Evolutionary conservation across 495 filamentous ascomycete species (phyloP), one percentile per base, ranked within the genome.

Genomic region (Aspergillus ostianus): DNA sequence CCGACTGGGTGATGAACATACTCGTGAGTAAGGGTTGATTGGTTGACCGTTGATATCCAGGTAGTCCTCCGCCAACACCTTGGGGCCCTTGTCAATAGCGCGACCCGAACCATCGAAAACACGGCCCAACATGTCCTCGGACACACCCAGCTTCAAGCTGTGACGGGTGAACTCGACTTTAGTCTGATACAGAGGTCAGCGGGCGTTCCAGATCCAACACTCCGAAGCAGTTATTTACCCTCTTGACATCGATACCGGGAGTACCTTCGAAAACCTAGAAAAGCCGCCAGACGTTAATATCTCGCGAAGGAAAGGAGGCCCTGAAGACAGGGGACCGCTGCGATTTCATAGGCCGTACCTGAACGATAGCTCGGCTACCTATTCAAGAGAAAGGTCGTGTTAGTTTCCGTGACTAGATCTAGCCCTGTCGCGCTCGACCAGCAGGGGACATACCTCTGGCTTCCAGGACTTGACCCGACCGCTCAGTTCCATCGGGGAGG

Each of bases 1-100:
- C 19, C n/a, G 27, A n/a, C 23, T 30, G 13, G 6, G 6, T 19
- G 3, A 36, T 62, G 44, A 46, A 46, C 85, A 68, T 81, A 95
- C 93, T 80, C 95, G 86, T 41, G 92, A 92, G 78, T 97, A 98
- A 48, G 95, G 95, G 75, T 99, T 99, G 77, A 99, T 99, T 49
- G 95, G 94, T 74, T 90, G 93, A 72, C 95, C 95, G 79, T 99
- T 99, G 81, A 98, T 99, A 75, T 99, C 95, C 65, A 99, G 80
- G 71, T 93, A 97, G 63, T 99, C 93, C 75, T 99, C 95, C 36
- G 95, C 93, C 57, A 99, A 77, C 64, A 99, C 95, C 79, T 97
- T 97, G 19, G 95, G 95, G 26, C 95, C 95, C 80, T 98, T 98
- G 78, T 99, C 95, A 69, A 98, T 98, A 51, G 95, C 87, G 73